phyloP scores from a whole-genome alignment of 352 stramenopile genomes.

The Phytophthora pseudosyringae region DNA sequence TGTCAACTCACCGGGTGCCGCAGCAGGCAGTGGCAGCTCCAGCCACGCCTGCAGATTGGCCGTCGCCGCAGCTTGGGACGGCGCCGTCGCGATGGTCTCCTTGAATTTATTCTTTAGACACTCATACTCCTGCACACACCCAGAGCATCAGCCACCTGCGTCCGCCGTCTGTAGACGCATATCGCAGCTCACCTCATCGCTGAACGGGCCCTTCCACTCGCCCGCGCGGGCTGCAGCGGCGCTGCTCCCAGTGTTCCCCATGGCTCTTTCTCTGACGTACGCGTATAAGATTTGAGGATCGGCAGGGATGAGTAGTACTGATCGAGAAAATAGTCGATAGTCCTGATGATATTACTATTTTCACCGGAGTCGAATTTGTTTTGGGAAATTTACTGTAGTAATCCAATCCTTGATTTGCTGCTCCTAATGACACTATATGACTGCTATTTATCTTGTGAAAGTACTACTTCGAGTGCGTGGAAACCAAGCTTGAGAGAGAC shows the following conservation, averaged over 20 bases:
- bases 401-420: too few relatives aligned
- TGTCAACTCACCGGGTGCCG: slow-evolving; percentile 37
- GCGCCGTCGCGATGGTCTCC: slow-evolving; percentile 31
- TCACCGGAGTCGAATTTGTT: too few relatives aligned
- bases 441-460: too few relatives aligned
- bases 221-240: slow-evolving; percentile 1
- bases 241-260: slow-evolving; percentile 49
- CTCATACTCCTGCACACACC: slow-evolving; percentile 62
- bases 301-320: too few relatives aligned
- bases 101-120: slow-evolving; percentile 60
- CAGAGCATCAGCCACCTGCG: not conserved
- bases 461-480: too few relatives aligned
- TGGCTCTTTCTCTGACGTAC: slow-evolving; percentile 26
- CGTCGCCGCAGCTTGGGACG: slow-evolving; percentile 28
- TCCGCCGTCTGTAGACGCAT: not conserved
- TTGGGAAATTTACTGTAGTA: too few relatives aligned
- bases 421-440: too few relatives aligned
- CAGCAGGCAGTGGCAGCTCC: slow-evolving; percentile 39
- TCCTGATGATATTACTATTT: too few relatives aligned
- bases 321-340: too few relatives aligned
- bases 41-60: slow-evolving; percentile 57
- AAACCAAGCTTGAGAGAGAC: too few relatives aligned
- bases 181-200: slow-evolving; percentile 55
- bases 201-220: slow-evolving; percentile 86
- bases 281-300: slow-evolving; percentile 10